Percentiles rank a stretch among this genome's conserved stretches.
Conservation (phyloP, 2,329 filamentous ascomycete genomes). For the Pseudopyricularia cyperi region DNA sequence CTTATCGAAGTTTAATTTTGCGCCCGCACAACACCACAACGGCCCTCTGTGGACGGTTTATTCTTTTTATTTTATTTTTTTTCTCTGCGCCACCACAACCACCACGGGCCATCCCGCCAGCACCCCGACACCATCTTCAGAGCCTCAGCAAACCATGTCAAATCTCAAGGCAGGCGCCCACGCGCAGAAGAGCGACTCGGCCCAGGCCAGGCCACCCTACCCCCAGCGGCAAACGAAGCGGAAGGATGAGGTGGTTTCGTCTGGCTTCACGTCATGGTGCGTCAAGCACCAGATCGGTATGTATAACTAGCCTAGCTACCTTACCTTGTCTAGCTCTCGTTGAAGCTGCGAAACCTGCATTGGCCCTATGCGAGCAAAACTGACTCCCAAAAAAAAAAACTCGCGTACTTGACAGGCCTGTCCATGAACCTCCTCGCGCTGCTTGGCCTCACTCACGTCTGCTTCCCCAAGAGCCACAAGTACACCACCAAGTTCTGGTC, state of each 20-base stretch:
- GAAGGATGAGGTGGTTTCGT: conserved; percentile 49
- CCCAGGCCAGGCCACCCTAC: neutral
- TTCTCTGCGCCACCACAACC: neutral
- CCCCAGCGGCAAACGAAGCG: conserved; percentile 35
- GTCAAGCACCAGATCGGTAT: conserved; percentile 71
- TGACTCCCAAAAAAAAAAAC: neutral
- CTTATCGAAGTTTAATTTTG: neutral
- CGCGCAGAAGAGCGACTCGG: neutral
- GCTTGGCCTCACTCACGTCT: conserved; percentile 67
- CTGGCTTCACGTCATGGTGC: conserved; percentile 53
- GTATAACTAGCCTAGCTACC: too few species aligned
- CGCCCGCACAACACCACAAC: neutral
- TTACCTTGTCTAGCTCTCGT: neutral
- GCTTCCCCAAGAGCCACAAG: conserved; percentile 66
- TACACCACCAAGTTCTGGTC: conserved; percentile 82
- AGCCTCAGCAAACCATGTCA: neutral
- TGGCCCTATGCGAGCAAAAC: neutral
- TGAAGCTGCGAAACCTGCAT: neutral
- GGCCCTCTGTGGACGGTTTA: neutral
- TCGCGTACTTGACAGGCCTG: conserved; percentile 41
- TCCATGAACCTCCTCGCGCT: conserved; percentile 77
- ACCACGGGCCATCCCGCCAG: neutral
- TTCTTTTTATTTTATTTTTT: neutral
- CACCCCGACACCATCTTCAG: neutral
- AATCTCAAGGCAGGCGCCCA: neutral